Conservation (phyloP, 768 basidiomycete genomes). For the Erythrobasidium yunnanense region DNA sequence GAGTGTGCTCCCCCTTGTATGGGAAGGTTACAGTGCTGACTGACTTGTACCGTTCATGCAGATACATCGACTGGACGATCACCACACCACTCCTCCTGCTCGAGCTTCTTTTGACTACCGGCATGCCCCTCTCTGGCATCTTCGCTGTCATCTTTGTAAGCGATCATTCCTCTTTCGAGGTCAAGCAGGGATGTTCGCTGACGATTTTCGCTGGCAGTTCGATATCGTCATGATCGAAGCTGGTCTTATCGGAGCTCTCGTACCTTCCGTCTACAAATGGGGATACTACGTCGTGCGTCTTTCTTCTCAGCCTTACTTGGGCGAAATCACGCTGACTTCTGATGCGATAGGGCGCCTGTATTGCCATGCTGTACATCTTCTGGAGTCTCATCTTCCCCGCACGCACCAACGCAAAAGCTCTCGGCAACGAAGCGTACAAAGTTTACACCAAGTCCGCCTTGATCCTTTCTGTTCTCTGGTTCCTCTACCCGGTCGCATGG, state of each 20-base stretch:
- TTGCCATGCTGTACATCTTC: constrained; percentile 49
- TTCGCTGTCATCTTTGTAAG: constrained; percentile 45
- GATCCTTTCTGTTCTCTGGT: constrained; percentile 51
- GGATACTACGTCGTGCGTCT: too few relatives aligned
- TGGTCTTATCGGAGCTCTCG: constrained; percentile 50
- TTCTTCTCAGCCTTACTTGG: too few relatives aligned
- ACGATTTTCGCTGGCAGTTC: neutral
- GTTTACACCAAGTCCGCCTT: constrained; percentile 43
- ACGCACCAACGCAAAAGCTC: constrained; percentile 37
- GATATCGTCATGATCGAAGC: constrained; percentile 45
- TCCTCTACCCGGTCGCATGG: constrained; percentile 54
- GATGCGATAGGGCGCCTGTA: too few relatives aligned
- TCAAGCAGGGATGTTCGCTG: neutral
- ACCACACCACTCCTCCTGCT: constrained; percentile 50
- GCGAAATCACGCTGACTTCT: too few relatives aligned
- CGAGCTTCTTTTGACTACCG: constrained; percentile 47
- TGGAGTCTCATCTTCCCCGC: constrained; percentile 41
- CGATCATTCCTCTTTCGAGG: too few relatives aligned
- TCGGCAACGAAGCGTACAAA: constrained; percentile 38
- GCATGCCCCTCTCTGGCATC: constrained; percentile 49
- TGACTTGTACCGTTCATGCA: too few relatives aligned
- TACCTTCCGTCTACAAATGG: constrained; percentile 47
- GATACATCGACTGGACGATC: constrained; percentile 43
- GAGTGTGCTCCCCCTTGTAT: too few relatives aligned
- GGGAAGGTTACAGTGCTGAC: too few relatives aligned